These are phyloP conservation scores for Phycomyces nitens DNA, from an alignment of 192 early-diverging fungal genomes.

Conservation along the genomic window DNA sequence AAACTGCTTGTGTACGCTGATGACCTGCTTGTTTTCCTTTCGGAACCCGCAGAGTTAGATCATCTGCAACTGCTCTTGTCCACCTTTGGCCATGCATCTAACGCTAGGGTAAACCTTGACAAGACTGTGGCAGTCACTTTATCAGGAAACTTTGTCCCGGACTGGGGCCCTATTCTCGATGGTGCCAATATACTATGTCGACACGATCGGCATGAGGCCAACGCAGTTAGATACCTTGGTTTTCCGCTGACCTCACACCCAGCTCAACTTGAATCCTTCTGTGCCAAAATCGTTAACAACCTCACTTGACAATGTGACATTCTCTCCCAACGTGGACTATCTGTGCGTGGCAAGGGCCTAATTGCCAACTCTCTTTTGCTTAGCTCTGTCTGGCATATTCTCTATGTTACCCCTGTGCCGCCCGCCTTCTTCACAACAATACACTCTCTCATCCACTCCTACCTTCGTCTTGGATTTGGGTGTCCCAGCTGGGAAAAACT, in stretches of 20 bases:
- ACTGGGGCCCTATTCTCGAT: not conserved
- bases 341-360: not conserved
- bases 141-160: not conserved
- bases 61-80: not conserved
- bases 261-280: not conserved
- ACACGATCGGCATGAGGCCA: not conserved
- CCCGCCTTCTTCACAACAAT: not conserved
- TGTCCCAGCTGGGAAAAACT: not conserved
- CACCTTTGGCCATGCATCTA: not conserved
- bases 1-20: not conserved
- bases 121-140: not conserved
- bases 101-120: not conserved
- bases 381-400: no score
- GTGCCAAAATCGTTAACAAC: not conserved
- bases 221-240: not conserved
- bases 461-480: not conserved
- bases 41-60: not conserved
- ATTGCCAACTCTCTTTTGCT: not conserved
- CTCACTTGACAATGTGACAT: not conserved
- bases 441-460: not conserved
- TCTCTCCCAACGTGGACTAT: not conserved
- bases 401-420: not conserved
- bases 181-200: not conserved
- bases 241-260: not conserved
- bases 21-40: not conserved